Evolutionary conservation across 371 early-diverging fungal species (phyloP).

Genomic region (Saksenaea oblongispora): DNA sequence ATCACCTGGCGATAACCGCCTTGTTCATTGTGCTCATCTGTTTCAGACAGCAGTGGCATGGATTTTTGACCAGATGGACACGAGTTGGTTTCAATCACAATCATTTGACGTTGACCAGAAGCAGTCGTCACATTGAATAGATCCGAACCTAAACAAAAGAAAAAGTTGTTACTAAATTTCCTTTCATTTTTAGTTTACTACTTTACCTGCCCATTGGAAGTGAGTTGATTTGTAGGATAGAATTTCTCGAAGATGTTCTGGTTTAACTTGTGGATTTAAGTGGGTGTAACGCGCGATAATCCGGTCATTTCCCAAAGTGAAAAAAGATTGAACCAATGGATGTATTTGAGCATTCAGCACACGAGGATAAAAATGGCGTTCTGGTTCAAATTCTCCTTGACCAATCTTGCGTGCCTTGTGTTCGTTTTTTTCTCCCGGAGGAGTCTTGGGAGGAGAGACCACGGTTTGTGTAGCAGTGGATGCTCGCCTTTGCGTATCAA

Average conservation of each 20-base stretch:
- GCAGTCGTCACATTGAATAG: slow-evolving; percentile 90
- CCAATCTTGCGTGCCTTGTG: slow-evolving; percentile 34
- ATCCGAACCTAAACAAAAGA: slow-evolving; percentile 68
- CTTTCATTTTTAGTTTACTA: neutral
- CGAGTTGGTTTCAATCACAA: slow-evolving; percentile 94
- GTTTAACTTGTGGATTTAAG: slow-evolving; percentile 83
- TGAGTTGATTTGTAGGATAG: slow-evolving; percentile 79
- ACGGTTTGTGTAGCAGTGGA: slow-evolving; percentile 12
- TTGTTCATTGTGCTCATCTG: slow-evolving; percentile 70
- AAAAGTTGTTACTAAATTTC: neutral
- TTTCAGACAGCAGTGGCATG: slow-evolving; percentile 89
- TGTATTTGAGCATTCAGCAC: slow-evolving; percentile 92
- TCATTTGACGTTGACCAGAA: slow-evolving; percentile 90
- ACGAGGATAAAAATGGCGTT: slow-evolving; percentile 90
- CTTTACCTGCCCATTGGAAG: slow-evolving; percentile 89
- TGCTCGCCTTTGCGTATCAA: neutral
- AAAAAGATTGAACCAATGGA: slow-evolving; percentile 84
- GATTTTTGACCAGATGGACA: slow-evolving; percentile 96
- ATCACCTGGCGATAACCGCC: slow-evolving; percentile 83
- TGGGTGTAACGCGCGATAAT: slow-evolving; percentile 90
- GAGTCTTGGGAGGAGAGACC: slow-evolving; percentile 43
- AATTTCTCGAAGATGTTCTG: slow-evolving; percentile 61
- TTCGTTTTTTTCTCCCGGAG: slow-evolving; percentile 25
- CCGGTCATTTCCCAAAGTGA: slow-evolving; percentile 87
- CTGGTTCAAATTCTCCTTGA: slow-evolving; percentile 84